phyloP scores from a whole-genome alignment of 805 yeast genomes.

The Candida peoriensis region DNA sequence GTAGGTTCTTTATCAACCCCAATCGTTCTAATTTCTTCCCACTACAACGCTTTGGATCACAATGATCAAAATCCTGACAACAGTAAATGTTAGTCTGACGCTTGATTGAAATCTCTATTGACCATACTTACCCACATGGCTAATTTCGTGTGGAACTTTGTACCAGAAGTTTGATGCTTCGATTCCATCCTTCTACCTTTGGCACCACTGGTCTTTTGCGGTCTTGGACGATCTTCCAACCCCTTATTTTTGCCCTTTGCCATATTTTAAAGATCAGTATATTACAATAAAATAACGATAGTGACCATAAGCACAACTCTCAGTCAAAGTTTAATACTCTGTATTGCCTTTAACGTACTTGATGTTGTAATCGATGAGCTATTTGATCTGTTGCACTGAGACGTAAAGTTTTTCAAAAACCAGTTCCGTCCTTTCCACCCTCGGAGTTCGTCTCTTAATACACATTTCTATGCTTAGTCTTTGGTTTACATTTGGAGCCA shows the following conservation, averaged over 20 bases:
- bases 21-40: conserved; percentile 90
- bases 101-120: background rate
- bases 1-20: conserved; percentile 70
- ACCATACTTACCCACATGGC: conserved; percentile 74
- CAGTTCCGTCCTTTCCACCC: background rate
- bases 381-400: background rate
- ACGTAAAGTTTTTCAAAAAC: background rate
- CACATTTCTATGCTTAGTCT: too few relatives aligned
- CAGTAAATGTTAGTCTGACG: background rate
- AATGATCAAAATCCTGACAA: conserved; percentile 78
- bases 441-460: too few relatives aligned
- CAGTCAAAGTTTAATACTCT: background rate
- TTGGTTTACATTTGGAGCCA: too few relatives aligned
- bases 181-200: conserved; percentile 40
- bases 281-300: too few relatives aligned
- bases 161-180: conserved; percentile 24
- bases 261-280: too few relatives aligned
- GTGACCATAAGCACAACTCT: too few relatives aligned
- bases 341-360: background rate
- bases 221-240: conserved; percentile 33
- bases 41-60: conserved; percentile 96
- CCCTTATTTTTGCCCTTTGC: conserved; percentile 43
- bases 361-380: background rate
- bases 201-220: conserved; percentile 53
- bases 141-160: conserved; percentile 69